A percentile compares a stretch with the other conserved stretches of the same genome.
These are phyloP conservation scores for Pseudogymnoascus sp. DNA, from an alignment of 2,329 filamentous ascomycete species.

Conservation along the genomic window DNA sequence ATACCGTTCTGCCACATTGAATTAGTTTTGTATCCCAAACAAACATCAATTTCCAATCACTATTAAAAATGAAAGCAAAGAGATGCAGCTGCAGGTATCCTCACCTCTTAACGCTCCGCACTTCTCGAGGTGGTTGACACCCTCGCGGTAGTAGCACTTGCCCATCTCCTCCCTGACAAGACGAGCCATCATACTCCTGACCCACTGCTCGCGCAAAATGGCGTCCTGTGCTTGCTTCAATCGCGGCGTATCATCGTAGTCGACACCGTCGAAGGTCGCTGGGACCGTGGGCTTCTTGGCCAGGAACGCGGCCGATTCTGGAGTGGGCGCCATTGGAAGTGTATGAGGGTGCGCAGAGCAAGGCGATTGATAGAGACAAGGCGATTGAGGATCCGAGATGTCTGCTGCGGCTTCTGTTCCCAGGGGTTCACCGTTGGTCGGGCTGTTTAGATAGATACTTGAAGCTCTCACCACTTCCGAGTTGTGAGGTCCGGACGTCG, in stretches of 20 bases:
- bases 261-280: constrained; percentile 77
- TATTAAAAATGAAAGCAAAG: background rate
- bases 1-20: constrained; percentile 56
- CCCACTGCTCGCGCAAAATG: constrained; percentile 80
- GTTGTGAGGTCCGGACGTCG: constrained; percentile 3
- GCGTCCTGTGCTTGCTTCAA: constrained; percentile 78
- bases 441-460: background rate
- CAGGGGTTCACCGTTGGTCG: background rate
- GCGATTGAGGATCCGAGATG: background rate
- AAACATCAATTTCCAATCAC: background rate
- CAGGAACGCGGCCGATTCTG: constrained; percentile 74
- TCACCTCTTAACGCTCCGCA: constrained; percentile 74
- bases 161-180: constrained; percentile 74
- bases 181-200: constrained; percentile 80
- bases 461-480: constrained; percentile 7
- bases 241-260: constrained; percentile 73
- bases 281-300: constrained; percentile 76
- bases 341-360: background rate
- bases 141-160: constrained; percentile 78
- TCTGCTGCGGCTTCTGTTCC: background rate
- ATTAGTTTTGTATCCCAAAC: constrained; percentile 10
- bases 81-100: constrained; percentile 23
- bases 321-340: constrained; percentile 58
- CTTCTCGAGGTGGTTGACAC: constrained; percentile 83
- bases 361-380: background rate